phyloP scores from a whole-genome alignment of 1,284 basidiomycete species.

The Melampsora americana region DNA sequence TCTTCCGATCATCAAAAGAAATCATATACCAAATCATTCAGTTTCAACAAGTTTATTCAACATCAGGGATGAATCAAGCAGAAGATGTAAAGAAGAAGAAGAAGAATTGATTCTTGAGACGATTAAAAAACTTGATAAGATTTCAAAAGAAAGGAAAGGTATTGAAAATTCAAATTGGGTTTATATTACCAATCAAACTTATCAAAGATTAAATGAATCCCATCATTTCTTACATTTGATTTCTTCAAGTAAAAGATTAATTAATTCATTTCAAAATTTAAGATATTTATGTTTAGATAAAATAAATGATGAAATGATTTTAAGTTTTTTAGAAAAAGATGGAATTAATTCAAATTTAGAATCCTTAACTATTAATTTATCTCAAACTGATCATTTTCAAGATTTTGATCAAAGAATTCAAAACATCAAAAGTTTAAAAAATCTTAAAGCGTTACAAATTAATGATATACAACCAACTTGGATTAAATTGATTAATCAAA shows the following conservation, averaged over 20 bases:
- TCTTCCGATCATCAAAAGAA: conserved; percentile 8
- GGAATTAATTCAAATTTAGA: conserved; percentile 15
- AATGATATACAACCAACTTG: conserved; percentile 36
- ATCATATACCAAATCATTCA: too few species aligned
- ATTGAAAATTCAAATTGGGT: conserved; percentile 29
- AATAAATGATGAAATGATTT: conserved; percentile 32
- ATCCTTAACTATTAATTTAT: conserved; percentile 25
- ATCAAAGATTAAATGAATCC: conserved; percentile 18
- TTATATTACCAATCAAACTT: conserved; percentile 28
- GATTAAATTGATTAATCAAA: conserved; percentile 22
- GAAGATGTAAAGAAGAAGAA: too few species aligned
- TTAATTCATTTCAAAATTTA: conserved; percentile 24
- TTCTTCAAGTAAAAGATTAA: conserved; percentile 15
- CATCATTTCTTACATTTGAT: conserved; percentile 6
- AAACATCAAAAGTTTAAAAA: background rate
- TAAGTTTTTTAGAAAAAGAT: conserved; percentile 10
- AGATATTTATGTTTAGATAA: conserved; percentile 14
- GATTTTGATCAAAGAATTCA: conserved; percentile 9
- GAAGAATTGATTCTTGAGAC: background rate
- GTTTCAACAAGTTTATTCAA: too few species aligned
- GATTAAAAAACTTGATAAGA: conserved; percentile 10
- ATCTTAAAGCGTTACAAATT: conserved; percentile 27
- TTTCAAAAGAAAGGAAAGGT: conserved; percentile 19
- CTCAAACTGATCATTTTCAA: conserved; percentile 16
- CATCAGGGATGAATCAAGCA: too few species aligned